phyloP scores from a whole-genome alignment of 2,329 filamentous ascomycete genomes.

The Aspergillus alliaceus region DNA sequence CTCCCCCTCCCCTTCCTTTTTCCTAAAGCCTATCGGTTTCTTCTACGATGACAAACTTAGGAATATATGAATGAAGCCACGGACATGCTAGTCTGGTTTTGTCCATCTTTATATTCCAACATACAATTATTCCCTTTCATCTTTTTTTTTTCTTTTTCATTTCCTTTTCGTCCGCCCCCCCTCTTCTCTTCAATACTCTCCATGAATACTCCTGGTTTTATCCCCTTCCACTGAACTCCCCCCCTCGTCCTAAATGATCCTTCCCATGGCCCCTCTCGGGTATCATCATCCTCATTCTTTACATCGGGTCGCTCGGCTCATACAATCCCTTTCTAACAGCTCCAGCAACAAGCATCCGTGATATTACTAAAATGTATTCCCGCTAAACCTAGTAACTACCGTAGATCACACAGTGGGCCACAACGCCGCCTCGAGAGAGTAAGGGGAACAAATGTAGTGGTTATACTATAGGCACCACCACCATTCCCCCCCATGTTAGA shows the following conservation, averaged over 20 bases:
- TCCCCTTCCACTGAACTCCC: not conserved
- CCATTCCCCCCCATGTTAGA: not conserved
- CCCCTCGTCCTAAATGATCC: conserved; percentile 9
- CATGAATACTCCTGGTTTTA: conserved; percentile 8
- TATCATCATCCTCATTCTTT: conserved; percentile 19
- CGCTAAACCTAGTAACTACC: conserved; percentile 11
- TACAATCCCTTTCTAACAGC: conserved; percentile 16
- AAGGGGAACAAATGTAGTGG: conserved; percentile 9
- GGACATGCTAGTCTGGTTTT: conserved; percentile 6
- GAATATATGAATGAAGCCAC: not conserved
- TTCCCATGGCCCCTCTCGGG: conserved; percentile 6
- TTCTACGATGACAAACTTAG: not conserved
- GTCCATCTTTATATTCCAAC: conserved; percentile 1
- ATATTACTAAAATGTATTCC: conserved; percentile 8
- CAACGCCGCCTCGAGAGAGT: conserved; percentile 8
- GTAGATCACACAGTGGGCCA: conserved; percentile 19
- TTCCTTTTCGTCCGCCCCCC: conserved; percentile 2
- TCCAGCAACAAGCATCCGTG: conserved; percentile 12
- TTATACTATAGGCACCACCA: conserved; percentile 3
- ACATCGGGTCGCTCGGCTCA: conserved; percentile 21
- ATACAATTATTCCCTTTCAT: not conserved
- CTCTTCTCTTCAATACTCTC: not conserved
- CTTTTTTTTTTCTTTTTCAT: not conserved
- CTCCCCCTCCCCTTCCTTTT: not conserved
- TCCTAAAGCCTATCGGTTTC: not conserved